Evolutionary conservation across 1,139 yeast genomes (phyloP), one percentile per base, ranked within the genome.

Genomic region (Sugiyamaella grinbergsii): DNA sequence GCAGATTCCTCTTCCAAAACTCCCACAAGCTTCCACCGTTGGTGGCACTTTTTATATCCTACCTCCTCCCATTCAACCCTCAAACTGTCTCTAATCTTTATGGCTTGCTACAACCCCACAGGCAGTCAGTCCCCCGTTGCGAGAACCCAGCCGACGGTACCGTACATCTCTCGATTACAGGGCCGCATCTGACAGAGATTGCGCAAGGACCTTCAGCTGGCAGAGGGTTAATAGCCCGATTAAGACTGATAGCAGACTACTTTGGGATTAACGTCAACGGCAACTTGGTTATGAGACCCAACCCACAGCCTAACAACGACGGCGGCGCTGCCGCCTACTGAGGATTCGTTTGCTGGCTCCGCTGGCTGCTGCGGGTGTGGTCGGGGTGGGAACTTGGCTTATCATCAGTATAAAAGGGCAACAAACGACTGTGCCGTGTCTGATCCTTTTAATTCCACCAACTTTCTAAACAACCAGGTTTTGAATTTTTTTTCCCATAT

Each of bases 211-310:
- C 31, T 13, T 22, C 41, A 19, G 29, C 10, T n/a, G 19, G 13
- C 31, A 23, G 31, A 11, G 41, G 41, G 29, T 23, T 22, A 8
- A 26, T 11, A 16, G 24, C 43, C 34, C 24, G 24, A 40, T 40
- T 18, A 11, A 23, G 43, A 16, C 26, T 16, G 34, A 13, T 40
- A 40, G 26, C 33, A 29, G 34, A n/a, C 43, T 29, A 4, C 19
- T 40, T 40, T 40, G 43, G 43, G 43, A 28, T 15, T 7, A 11
- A 11, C 33, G 26, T 16, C 18, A 20, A 34, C 34, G 26, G 34
- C 24, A 10, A 13, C 19, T 40, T n/a, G 43, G 43, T 40, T 40
- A 40, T 40, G 43, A 16, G 10, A 28, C 43, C 26, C 34, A 40
- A 28, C 34, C 34, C 34, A 18, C 24, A 29, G 15, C 34, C 39